A percentile compares a stretch with the other conserved stretches of the same genome.
These are phyloP conservation scores for Biscutella laevigata DNA, from an alignment of 441 rosid species.

Conservation along the genomic window DNA sequence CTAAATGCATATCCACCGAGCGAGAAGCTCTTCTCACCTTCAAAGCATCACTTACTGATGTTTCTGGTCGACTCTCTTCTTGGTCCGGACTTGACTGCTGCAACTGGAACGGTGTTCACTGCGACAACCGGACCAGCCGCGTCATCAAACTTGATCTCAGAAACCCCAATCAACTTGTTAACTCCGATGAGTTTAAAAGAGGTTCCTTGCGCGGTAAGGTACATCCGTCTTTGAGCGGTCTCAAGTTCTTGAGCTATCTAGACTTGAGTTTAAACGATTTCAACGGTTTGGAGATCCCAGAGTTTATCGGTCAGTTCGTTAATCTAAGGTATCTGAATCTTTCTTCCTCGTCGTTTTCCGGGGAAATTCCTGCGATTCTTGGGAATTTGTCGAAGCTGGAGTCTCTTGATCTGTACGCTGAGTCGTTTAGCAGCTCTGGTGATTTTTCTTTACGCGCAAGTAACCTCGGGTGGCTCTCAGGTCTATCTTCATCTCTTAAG, in stretches of 20 bases:
- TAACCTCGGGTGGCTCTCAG: slow-evolving; percentile 26
- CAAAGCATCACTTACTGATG: slow-evolving; percentile 24
- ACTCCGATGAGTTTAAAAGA: slow-evolving; percentile 14
- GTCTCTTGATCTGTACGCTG: slow-evolving; percentile 32
- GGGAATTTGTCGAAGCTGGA: slow-evolving; percentile 35
- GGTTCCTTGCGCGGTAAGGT: slow-evolving; percentile 26
- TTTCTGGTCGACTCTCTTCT: slow-evolving; percentile 24
- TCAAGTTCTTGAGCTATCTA: slow-evolving; percentile 26
- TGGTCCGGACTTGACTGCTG: slow-evolving; percentile 35
- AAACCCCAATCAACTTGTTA: background rate
- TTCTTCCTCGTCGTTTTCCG: slow-evolving; percentile 37
- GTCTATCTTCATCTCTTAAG: slow-evolving; percentile 31
- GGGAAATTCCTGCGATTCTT: slow-evolving; percentile 29
- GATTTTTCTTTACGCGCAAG: slow-evolving; percentile 10
- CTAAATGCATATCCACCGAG: slow-evolving; percentile 26
- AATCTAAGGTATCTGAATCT: slow-evolving; percentile 31
- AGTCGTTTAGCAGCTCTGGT: slow-evolving; percentile 9
- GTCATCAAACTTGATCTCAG: slow-evolving; percentile 27
- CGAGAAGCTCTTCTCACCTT: slow-evolving; percentile 28
- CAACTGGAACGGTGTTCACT: slow-evolving; percentile 26
- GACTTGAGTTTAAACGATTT: slow-evolving; percentile 29
- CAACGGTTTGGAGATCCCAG: slow-evolving; percentile 13
- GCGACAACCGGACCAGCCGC: slow-evolving; percentile 16
- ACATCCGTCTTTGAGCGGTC: slow-evolving; percentile 19
- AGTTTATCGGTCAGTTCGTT: slow-evolving; percentile 22